phyloP scores from a whole-genome alignment of 345 rosid genomes.

The Microcos paniculata region DNA sequence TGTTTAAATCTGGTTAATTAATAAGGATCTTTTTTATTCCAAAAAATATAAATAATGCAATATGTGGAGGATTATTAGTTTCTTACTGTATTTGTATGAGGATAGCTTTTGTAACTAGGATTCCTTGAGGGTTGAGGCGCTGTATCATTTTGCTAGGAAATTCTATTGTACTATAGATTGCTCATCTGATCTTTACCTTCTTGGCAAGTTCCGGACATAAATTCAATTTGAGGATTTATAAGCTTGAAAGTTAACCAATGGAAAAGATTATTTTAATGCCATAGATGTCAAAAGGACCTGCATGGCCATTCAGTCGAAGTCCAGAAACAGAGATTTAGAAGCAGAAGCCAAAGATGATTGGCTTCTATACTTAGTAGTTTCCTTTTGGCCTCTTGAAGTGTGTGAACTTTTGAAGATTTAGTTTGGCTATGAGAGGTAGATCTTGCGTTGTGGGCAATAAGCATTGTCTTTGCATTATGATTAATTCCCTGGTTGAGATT shows the following conservation, averaged over 20 bases:
- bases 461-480: neutral
- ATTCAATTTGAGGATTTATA: neutral
- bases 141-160: conserved; percentile 1
- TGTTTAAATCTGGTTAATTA: neutral
- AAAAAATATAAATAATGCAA: conserved; percentile 2
- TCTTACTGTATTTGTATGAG: neutral
- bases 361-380: neutral
- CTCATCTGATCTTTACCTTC: neutral
- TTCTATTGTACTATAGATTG: conserved; percentile 1
- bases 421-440: neutral
- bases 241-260: neutral
- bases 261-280: neutral
- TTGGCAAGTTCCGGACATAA: neutral
- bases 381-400: neutral
- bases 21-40: neutral
- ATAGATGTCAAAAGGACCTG: neutral
- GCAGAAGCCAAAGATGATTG: neutral
- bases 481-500: neutral
- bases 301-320: neutral
- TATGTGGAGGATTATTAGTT: neutral
- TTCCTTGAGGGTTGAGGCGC: no score
- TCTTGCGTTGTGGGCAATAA: neutral
- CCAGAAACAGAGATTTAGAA: neutral
- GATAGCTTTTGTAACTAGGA: no score
- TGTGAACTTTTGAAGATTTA: neutral